phyloP scores from a whole-genome alignment of 441 rosid species.

The Euphorbia schlechtendalii region DNA sequence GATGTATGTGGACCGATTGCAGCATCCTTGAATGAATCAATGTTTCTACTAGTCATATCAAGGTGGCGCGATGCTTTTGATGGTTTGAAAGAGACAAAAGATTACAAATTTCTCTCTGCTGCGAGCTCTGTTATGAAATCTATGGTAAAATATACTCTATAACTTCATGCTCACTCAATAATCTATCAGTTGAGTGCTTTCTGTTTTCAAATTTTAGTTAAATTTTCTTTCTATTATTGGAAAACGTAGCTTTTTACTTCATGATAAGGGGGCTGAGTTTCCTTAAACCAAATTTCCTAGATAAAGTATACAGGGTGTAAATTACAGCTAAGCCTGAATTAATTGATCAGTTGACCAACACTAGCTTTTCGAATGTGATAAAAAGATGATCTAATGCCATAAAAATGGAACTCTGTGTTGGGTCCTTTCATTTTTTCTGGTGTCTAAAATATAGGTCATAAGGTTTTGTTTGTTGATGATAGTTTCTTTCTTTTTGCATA shows the following conservation, averaged over 20 bases:
- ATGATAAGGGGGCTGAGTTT: background rate
- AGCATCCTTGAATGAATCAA: conserved; percentile 81
- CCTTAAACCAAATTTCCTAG: background rate
- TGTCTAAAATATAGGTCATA: background rate
- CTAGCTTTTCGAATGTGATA: background rate
- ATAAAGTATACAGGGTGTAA: background rate
- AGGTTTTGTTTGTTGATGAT: background rate
- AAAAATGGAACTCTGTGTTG: background rate
- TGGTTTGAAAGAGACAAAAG: conserved; percentile 79
- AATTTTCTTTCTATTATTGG: background rate
- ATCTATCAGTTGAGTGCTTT: background rate
- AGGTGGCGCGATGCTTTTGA: conserved; percentile 87
- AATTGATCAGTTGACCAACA: background rate
- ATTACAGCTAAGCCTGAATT: background rate
- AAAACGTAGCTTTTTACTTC: background rate
- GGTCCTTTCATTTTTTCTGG: background rate
- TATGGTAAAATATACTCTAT: conserved; percentile 46
- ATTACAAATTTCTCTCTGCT: conserved; percentile 73
- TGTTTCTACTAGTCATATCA: conserved; percentile 77
- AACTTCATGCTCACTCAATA: background rate
- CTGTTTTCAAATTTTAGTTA: background rate
- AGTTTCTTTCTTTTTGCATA: background rate
- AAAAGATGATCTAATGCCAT: background rate
- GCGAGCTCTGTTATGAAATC: conserved; percentile 76
- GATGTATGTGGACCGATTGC: conserved; percentile 93